phyloP scores from a whole-genome alignment of 2,329 filamentous ascomycete species.

The Cytospora chrysosperma region DNA sequence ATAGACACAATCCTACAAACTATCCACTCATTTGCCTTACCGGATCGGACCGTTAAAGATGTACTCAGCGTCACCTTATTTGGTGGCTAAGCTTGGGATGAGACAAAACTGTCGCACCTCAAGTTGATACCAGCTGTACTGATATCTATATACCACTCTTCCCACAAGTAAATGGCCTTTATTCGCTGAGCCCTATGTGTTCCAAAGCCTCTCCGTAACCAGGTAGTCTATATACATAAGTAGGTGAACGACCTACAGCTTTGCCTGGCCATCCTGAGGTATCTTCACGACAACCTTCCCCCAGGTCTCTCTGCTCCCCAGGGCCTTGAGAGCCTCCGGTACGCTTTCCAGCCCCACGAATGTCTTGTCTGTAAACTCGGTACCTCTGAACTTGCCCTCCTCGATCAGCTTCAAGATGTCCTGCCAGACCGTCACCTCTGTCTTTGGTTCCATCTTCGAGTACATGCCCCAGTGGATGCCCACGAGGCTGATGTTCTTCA shows the following conservation, averaged over 20 bases:
- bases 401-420: conserved; percentile 77
- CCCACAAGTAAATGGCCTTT: not conserved
- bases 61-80: no score
- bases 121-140: not conserved
- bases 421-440: conserved; percentile 72
- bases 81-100: no score
- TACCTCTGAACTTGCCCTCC: conserved; percentile 76
- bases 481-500: conserved; percentile 91
- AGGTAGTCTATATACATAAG: no score
- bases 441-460: conserved; percentile 67
- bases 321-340: conserved; percentile 70
- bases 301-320: conserved; percentile 85
- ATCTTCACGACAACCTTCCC: conserved; percentile 93
- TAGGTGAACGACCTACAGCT: conserved; percentile 51
- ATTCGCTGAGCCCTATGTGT: not conserved
- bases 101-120: no score
- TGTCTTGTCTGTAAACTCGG: conserved; percentile 76
- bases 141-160: not conserved
- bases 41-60: no score
- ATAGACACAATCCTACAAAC: no score
- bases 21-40: no score
- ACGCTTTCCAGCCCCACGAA: conserved; percentile 82
- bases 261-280: conserved; percentile 62
- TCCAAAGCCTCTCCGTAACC: not conserved
- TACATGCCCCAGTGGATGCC: conserved; percentile 93